phyloP scores from a whole-genome alignment of 805 yeast genomes.

The Torulaspora indica region DNA sequence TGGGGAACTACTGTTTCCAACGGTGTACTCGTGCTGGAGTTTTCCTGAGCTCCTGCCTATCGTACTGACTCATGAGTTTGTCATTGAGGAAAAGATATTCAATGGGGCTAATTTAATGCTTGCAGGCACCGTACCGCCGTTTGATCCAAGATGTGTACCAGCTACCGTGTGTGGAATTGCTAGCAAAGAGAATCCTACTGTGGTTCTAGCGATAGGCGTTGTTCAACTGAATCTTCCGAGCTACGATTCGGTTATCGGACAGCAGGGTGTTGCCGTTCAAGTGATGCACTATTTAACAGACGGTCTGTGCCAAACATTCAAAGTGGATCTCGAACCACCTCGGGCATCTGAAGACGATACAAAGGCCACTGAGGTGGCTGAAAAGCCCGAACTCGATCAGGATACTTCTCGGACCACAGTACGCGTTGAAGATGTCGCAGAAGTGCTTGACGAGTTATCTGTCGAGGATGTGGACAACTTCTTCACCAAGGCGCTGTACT shows the following conservation, averaged over 20 bases:
- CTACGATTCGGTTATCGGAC: constrained; percentile 49
- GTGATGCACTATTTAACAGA: constrained; percentile 68
- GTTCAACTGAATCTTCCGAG: constrained; percentile 47
- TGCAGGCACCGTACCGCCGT: constrained; percentile 60
- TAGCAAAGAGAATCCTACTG: constrained; percentile 52
- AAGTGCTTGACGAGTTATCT: constrained; percentile 40
- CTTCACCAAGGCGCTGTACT: constrained; percentile 64
- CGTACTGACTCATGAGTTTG: constrained; percentile 67
- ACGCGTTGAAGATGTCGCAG: constrained; percentile 34
- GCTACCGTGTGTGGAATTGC: constrained; percentile 73
- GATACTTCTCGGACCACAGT: constrained; percentile 14
- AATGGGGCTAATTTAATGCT: constrained; percentile 81
- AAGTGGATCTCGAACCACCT: constrained; percentile 45
- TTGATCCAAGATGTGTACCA: constrained; percentile 43
- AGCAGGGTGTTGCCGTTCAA: constrained; percentile 73
- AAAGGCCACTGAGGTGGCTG: background rate
- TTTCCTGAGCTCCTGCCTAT: constrained; percentile 62
- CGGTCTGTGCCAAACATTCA: constrained; percentile 50
- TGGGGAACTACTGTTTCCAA: constrained; percentile 53
- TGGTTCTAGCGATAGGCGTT: constrained; percentile 67
- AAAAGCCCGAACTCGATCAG: background rate
- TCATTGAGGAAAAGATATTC: constrained; percentile 53
- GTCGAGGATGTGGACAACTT: constrained; percentile 69
- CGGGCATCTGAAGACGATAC: constrained; percentile 8
- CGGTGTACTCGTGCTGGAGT: constrained; percentile 68